These are phyloP conservation scores for Cupressus sempervirens DNA, from an alignment of 75 land plant genomes.

Conservation along the genomic window DNA sequence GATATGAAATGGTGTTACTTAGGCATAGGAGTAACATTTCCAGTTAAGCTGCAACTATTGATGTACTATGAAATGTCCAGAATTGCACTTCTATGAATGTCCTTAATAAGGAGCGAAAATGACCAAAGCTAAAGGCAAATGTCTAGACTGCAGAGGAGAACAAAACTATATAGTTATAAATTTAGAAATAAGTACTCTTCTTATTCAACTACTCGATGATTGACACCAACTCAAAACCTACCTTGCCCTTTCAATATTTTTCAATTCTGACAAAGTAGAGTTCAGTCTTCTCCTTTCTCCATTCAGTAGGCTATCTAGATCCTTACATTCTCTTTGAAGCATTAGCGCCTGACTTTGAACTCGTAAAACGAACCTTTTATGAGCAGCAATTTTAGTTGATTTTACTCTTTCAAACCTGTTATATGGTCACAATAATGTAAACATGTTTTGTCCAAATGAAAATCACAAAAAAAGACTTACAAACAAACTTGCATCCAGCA, in stretches of 20 bases:
- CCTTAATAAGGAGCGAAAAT: neutral
- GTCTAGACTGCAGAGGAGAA: neutral
- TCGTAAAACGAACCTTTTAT: conserved; percentile 44
- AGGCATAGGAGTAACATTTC: neutral
- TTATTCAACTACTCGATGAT: neutral
- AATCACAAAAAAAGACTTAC: neutral
- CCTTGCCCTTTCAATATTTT: conserved; percentile 50
- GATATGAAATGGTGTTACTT: neutral
- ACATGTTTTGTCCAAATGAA: neutral
- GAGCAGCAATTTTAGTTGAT: conserved; percentile 36
- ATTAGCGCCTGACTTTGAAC: conserved; percentile 52
- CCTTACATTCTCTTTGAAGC: conserved; percentile 27
- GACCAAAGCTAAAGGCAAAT: neutral
- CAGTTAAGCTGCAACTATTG: neutral
- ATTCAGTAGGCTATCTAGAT: conserved; percentile 11
- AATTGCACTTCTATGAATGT: neutral
- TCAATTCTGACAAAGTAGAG: conserved; percentile 30
- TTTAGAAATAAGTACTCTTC: neutral
- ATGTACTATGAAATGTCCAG: neutral
- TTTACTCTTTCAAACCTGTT: conserved; percentile 69
- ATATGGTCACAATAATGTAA: neutral
- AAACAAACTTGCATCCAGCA: neutral
- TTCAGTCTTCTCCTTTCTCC: conserved; percentile 40
- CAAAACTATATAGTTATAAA: neutral
- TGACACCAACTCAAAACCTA: conserved; percentile 9